Base-by-base conservation (phyloP, 495 filamentous ascomycete species). In the Aspergillus incahuasiensis region DNA sequence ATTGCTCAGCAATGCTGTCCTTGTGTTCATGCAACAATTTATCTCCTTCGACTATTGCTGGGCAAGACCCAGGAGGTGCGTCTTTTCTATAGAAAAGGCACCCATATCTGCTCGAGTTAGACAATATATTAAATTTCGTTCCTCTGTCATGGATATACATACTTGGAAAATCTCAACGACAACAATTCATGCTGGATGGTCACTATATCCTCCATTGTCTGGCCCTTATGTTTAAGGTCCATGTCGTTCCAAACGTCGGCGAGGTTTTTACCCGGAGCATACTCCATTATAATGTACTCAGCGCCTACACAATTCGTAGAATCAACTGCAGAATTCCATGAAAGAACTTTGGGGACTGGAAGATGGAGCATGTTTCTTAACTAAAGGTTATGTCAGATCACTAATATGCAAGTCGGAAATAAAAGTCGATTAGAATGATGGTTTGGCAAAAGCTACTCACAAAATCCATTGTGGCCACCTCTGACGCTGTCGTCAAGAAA, bases 251-350 rank as follows among this genome's bases (percentile, higher is more conserved):
- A 28, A 28, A 28, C 25, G 3, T 28, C 25, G 3, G 25, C 58
- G 28, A 73, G 57, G 34, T 63, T 49, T n/a, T 40, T 56, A 8
- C 68, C 71, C 11, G 52, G 6, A 16, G 65, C 62, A 46, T 72
- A 53, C 55, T 77, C 67, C 68, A 71, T 74, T 20, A 77, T 69
- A 54, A 76, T 73, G 45, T 75, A 75, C 50, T 75, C 72, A 18
- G 56, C 61, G 13, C 69, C 69, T 38, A 72, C 63, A 39, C 56
- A 25, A 44, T 70, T 64, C 8, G 46, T 38, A 35, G 16, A 35
- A 48, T 70, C 56, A n/a, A 19, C 28, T 43, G n/a, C 65, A 57
- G 56, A 28, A 8, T 56, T 71, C 72, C 72, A 75, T 42, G 67
- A 66, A 47, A 70, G 62, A n/a, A 77, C 67, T 55, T 58, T 62